Evolutionary conservation across 768 basidiomycete genomes (phyloP).

Genomic region (Termitomyces sp.): DNA sequence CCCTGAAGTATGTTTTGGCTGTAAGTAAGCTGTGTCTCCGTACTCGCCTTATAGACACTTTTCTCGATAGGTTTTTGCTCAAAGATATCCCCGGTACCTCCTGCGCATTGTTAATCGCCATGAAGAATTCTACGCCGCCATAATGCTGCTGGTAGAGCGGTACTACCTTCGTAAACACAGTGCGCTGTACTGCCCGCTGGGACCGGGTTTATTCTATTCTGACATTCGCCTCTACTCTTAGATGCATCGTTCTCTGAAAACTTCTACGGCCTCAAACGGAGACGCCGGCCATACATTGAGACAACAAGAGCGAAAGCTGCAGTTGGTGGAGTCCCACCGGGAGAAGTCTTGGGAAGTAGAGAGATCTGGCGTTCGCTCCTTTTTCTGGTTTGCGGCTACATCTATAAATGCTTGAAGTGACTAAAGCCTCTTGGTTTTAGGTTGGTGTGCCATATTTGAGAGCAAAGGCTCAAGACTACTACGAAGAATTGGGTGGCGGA

Average conservation of each 20-base stretch:
- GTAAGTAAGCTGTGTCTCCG: slow-evolving; percentile 37
- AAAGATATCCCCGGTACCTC: slow-evolving; percentile 89
- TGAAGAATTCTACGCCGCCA: slow-evolving; percentile 89
- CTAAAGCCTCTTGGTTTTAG: slow-evolving; percentile 30
- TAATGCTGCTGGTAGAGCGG: slow-evolving; percentile 87
- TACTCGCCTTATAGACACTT: background rate
- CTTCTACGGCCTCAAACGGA: slow-evolving; percentile 88
- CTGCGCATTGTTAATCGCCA: slow-evolving; percentile 88
- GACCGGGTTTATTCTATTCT: background rate
- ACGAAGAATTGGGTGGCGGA: slow-evolving; percentile 85
- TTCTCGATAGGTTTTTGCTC: slow-evolving; percentile 75
- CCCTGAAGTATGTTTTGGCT: slow-evolving; percentile 88
- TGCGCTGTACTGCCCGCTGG: slow-evolving; percentile 27
- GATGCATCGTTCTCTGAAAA: slow-evolving; percentile 94
- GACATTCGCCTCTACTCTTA: slow-evolving; percentile 21
- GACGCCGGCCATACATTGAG: slow-evolving; percentile 65
- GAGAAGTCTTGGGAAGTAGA: slow-evolving; percentile 56
- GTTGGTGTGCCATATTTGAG: slow-evolving; percentile 86
- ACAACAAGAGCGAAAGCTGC: slow-evolving; percentile 63
- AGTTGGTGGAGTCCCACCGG: slow-evolving; percentile 55
- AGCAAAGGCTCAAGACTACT: slow-evolving; percentile 87
- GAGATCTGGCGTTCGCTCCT: slow-evolving; percentile 77
- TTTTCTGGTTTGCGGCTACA: slow-evolving; percentile 56
- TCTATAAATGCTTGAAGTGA: background rate
- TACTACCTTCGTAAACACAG: slow-evolving; percentile 87